A percentile compares a stretch with the other conserved stretches of the same genome.
Evolutionary conservation across 2,329 filamentous ascomycete genomes (phyloP).

Genomic region (Alternaria metachromatica): DNA sequence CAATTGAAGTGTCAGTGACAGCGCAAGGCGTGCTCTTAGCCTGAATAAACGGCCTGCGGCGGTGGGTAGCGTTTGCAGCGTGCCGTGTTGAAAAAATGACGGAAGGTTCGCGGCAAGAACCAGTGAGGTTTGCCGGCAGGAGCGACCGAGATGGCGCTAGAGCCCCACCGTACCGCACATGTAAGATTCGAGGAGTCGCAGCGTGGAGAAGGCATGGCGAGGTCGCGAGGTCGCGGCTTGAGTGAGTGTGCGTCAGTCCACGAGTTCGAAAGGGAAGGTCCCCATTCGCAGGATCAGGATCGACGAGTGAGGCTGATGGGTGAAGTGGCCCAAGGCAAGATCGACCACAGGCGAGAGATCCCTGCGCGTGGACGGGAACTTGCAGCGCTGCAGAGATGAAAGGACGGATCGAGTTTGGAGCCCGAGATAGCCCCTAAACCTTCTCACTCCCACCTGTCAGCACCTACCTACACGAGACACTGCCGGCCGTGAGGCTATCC

Average conservation of each 20-base stretch:
- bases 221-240: conserved; percentile 6
- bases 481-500: conserved; percentile 29
- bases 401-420: conserved; percentile 35
- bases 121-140: conserved; percentile 38
- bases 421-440: conserved; percentile 41
- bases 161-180: conserved; percentile 3
- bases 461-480: conserved; percentile 3
- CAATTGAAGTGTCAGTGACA: conserved; percentile 9
- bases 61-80: conserved; percentile 11
- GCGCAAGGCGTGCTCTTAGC: conserved; percentile 8
- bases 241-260: conserved; percentile 1
- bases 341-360: conserved; percentile 17
- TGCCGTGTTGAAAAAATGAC: conserved; percentile 23
- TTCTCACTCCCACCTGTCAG: not conserved
- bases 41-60: conserved; percentile 1
- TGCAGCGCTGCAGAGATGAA: conserved; percentile 38
- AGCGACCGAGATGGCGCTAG: conserved; percentile 22
- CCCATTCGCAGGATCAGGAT: conserved; percentile 32
- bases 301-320: conserved; percentile 46
- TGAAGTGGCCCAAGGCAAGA: conserved; percentile 21
- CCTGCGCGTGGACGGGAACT: conserved; percentile 31
- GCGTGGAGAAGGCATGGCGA: not conserved
- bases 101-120: conserved; percentile 21
- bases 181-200: conserved; percentile 13
- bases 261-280: not conserved